Evolutionary conservation across 345 rosid genomes (phyloP).

Genomic region (Corchorus olitorius): DNA sequence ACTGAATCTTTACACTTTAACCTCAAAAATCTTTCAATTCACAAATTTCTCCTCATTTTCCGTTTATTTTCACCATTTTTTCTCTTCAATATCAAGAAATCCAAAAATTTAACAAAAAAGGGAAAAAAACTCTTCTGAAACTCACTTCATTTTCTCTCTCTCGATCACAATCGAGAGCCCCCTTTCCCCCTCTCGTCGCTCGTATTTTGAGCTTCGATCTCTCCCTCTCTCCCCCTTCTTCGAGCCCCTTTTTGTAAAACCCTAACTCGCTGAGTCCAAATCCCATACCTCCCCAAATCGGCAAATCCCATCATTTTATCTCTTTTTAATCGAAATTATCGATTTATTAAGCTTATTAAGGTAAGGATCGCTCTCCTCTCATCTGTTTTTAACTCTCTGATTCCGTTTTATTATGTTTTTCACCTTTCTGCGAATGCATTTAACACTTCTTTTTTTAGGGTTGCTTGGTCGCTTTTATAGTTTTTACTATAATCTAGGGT

Average conservation of each 20-base stretch:
- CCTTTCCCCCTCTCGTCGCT: neutral
- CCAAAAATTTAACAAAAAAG: neutral
- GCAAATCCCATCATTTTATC: neutral
- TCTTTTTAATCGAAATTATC: neutral
- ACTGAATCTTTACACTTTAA: neutral
- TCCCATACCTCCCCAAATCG: slow-evolving; percentile 1
- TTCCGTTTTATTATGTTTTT: neutral
- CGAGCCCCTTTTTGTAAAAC: slow-evolving; percentile 10
- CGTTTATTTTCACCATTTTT: neutral
- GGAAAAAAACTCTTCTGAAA: neutral
- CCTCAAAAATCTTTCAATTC: neutral
- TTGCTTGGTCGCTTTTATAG: neutral
- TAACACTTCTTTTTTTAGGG: slow-evolving; percentile 2
- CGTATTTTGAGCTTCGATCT: neutral
- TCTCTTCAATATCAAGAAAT: neutral
- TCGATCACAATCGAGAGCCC: slow-evolving; percentile 12
- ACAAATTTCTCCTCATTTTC: neutral
- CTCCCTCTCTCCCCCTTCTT: neutral
- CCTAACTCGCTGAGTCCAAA: slow-evolving; percentile 15
- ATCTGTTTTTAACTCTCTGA: neutral
- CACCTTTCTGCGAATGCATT: neutral
- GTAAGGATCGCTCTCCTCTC: slow-evolving; percentile 14
- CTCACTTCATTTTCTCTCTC: neutral
- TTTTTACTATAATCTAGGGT: neutral
- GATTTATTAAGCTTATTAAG: slow-evolving; percentile 2